Evolutionary conservation across 2,329 filamentous ascomycete species (phyloP), one percentile per base, ranked within the genome.

Genomic region (Monosporascus cannonballus): DNA sequence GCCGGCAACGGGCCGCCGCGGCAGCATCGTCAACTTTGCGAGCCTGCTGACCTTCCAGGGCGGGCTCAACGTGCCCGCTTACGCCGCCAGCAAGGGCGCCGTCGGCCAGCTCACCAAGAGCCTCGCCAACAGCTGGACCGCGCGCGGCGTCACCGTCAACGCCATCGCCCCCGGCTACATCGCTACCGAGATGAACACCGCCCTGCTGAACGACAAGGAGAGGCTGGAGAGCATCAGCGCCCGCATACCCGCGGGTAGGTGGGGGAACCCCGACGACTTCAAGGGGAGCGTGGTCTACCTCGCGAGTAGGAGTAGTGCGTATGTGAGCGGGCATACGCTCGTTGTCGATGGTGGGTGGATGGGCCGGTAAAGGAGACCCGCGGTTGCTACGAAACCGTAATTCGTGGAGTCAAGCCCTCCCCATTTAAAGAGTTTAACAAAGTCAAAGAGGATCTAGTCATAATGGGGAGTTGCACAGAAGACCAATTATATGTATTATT

Each of bases 261-360:
- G 90, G 90, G 90, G 90, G 0, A 77, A 68, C 11, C 87, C 90
- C 0, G 89, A 94, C 39, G 91, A 96, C 64, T 95, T 96, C 69
- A 91, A 92, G 75, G 90, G 90, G 0, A 84, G 83, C 0, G 80
- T 86, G 0, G 85, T 95, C 38, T 96, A 84, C 64, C 72, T 96
- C 59, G 88, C 89, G 1, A 87, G 87, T 62, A 77, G 74, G 64
- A 87, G 85, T 25, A 89, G 87, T 67, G 80, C 75, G 8, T 96
- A 95, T 72, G 85, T 96, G 38, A 89, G 81, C 60, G 90, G 90
- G 0, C 89, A 95, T 71, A 75, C 90, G 3, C 66, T 96, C 59
- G 86, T 87, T 18, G 89, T 96, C 47, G 91, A 96, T 70, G 91
- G 91, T 9, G 91, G 91, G 7, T 96, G 90, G 90, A 94, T 95